Base-by-base conservation (phyloP, 345 rosid genomes). In the Populus nigra region DNA sequence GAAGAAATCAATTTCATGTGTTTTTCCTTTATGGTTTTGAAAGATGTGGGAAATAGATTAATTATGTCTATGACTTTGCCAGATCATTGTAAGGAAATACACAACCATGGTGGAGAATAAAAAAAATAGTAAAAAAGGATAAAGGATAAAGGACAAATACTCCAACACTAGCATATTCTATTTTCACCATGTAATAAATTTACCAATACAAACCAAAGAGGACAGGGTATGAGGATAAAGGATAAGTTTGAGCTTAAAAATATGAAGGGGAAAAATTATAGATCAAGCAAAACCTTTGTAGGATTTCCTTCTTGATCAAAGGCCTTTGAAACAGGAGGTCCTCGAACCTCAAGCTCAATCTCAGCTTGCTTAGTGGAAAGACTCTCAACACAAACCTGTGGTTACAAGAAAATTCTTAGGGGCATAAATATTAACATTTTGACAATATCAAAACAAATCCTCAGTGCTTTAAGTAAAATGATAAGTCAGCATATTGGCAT, bases 281-380 rank as follows among this genome's bases (percentile, higher is more conserved):
- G 83, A 75, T 59, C n/a, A 77, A 70, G 71, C 16, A 76, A 75
- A 84, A 95, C 99, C 99, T 95, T 95, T 20, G 99, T 92, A 70
- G 96, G 94, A 80, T 87, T 91, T 83, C 99, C 99, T 70, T 91
- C 88, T 25, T 77, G 86, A 86, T 93, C 96, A 88, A 93, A 93
- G 63, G 97, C 96, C 88, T 95, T 95, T 18, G 91, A 89, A 83
- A 84, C 89, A 67, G 99, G 98, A 87, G 99, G 99, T 68, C 99
- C 99, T 75, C 96, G 91, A 82, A 91, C 89, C 86, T 93, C 98
- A 80, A 91, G 84, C 84, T 91, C 98, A 67, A 78, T 85, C 82
- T 86, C 91, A 75, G 87, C 77, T 87, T 95, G 99, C 93, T 88
- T 95, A 72, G 90, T 73, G 68, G 78, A 83, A 79, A 95, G 92